phyloP scores from a whole-genome alignment of 2,329 filamentous ascomycete species.

The Beauveria sp. region DNA sequence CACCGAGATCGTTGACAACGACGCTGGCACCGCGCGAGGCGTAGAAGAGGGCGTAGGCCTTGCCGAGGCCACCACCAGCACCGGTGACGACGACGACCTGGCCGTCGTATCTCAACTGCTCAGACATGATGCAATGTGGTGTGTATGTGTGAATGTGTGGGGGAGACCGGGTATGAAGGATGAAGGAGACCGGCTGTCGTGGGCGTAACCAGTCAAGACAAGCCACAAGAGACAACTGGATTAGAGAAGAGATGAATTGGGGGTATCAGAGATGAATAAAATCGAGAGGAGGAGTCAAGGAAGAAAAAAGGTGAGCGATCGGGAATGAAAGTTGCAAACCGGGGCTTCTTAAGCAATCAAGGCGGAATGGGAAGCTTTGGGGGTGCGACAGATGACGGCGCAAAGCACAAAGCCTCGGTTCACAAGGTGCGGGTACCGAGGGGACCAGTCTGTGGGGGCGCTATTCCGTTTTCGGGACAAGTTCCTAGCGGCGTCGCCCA shows the following conservation, averaged over 20 bases:
- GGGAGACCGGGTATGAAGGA: not conserved
- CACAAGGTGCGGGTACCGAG: not conserved
- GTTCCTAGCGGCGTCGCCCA: not conserved
- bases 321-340: not conserved
- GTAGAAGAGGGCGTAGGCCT: slow-evolving; percentile 83
- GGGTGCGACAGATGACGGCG: not conserved
- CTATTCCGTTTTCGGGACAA: not conserved
- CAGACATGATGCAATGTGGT: slow-evolving; percentile 43
- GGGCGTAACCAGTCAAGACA: not conserved
- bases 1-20: slow-evolving; percentile 94
- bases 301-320: not conserved
- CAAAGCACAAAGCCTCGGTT: not conserved
- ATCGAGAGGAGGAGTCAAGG: not conserved
- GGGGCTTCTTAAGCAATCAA: slow-evolving; percentile 7
- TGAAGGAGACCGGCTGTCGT: not conserved
- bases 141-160: not conserved
- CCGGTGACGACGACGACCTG: slow-evolving; percentile 80
- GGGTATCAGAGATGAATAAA: slow-evolving; percentile 7
- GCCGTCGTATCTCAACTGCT: slow-evolving; percentile 71
- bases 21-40: slow-evolving; percentile 86
- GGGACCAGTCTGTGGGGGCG: not conserved
- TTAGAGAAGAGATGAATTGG: not conserved
- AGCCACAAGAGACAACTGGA: not conserved
- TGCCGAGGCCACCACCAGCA: slow-evolving; percentile 71
- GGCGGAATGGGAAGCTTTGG: slow-evolving; percentile 1